Conservation (phyloP, 2,329 filamentous ascomycete species). For the Paecilomyces fulvus region DNA sequence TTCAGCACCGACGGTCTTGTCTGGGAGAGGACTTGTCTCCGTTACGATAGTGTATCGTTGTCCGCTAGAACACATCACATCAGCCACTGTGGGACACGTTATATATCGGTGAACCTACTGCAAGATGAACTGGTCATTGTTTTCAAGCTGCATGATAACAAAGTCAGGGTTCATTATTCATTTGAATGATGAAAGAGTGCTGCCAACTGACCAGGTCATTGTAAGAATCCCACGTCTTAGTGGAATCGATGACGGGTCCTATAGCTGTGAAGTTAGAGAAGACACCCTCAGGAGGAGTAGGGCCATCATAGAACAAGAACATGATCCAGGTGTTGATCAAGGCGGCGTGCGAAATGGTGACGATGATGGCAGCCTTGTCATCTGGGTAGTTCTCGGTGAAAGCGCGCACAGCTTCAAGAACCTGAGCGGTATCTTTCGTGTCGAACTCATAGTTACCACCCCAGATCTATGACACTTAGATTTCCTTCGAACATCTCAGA, state of each 20-base stretch:
- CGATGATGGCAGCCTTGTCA: constrained; percentile 52
- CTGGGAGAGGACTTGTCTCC: constrained; percentile 30
- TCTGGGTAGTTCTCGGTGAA: constrained; percentile 45
- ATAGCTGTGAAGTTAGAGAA: constrained; percentile 51
- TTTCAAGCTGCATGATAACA: constrained; percentile 16
- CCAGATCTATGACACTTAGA: constrained; percentile 29
- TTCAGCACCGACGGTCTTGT: constrained; percentile 17
- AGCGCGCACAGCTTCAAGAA: constrained; percentile 24
- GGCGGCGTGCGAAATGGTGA: constrained; percentile 43
- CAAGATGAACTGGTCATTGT: constrained; percentile 35
- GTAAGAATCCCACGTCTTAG: constrained; percentile 40
- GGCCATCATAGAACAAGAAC: constrained; percentile 57
- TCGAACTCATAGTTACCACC: constrained; percentile 39
- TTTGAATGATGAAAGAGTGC: background rate
- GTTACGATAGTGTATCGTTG: constrained; percentile 34
- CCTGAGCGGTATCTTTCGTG: constrained; percentile 25
- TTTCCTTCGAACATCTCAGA: constrained; percentile 5
- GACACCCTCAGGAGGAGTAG: constrained; percentile 41
- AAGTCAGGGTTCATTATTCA: background rate
- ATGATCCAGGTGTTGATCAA: constrained; percentile 49
- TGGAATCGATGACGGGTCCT: constrained; percentile 35
- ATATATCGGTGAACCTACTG: constrained; percentile 9
- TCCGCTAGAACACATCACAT: constrained; percentile 11
- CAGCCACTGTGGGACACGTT: background rate
- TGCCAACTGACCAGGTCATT: constrained; percentile 35